phyloP scores from a whole-genome alignment of 2,329 filamentous ascomycete genomes.

The Cephalotrichum gorgonifer region DNA sequence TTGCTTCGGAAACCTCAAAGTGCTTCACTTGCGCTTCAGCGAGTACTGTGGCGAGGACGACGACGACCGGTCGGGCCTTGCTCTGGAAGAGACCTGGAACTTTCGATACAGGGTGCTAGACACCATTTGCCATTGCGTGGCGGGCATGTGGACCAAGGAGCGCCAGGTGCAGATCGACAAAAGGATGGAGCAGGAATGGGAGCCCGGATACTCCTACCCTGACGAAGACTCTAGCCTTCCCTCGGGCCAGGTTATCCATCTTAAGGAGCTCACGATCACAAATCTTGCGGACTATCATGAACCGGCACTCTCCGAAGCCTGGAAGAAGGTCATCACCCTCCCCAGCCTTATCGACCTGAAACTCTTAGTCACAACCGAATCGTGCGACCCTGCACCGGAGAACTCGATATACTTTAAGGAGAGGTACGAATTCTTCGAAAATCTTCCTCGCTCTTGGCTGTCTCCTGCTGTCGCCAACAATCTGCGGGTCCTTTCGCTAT shows the following conservation, averaged over 20 bases:
- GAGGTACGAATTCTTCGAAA: slow-evolving; percentile 11
- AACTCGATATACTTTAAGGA: not conserved
- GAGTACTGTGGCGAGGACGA: not conserved
- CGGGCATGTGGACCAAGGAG: not conserved
- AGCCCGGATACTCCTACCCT: not conserved
- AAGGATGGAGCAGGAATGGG: not conserved
- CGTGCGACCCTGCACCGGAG: not conserved
- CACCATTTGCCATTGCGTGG: not conserved
- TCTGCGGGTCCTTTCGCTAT: slow-evolving; percentile 27
- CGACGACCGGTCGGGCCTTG: not conserved
- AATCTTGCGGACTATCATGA: not conserved
- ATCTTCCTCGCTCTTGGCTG: slow-evolving; percentile 14
- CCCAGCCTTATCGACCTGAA: not conserved
- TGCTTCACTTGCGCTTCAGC: not conserved
- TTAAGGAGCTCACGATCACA: not conserved
- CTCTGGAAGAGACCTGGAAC: not conserved
- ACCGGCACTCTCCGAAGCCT: not conserved
- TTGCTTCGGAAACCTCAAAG: not conserved
- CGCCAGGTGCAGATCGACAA: not conserved
- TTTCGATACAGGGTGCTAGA: not conserved
- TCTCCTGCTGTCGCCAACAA: slow-evolving; percentile 7
- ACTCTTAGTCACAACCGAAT: not conserved
- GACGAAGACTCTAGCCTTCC: not conserved
- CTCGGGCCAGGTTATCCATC: not conserved
- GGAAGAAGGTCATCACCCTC: not conserved